phyloP scores from a whole-genome alignment of 176 grass and related monocot genomes.

The maize (Zea mays) region Zm-B73-REFERENCE-NAM-5.0 NC_050098.1:20004001-20004500 shows the following conservation, averaged over 20 bases:
- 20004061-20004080: constrained; percentile 64
- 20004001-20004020: neutral
- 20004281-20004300: constrained; percentile 53
- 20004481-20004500: constrained; percentile 37
- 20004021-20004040: constrained; percentile 7
- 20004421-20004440: constrained; percentile 54
- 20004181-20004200: constrained; percentile 59
- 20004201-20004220: constrained; percentile 51
- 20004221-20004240: constrained; percentile 83
- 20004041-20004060: constrained; percentile 2
- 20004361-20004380: constrained; percentile 85
- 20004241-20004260: constrained; percentile 62
- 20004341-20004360: constrained; percentile 71
- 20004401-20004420: constrained; percentile 72
- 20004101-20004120: constrained; percentile 2
- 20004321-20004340: constrained; percentile 46
- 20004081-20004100: constrained; percentile 53
- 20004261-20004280: constrained; percentile 56
- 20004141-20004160: constrained; percentile 40
- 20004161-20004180: constrained; percentile 68
- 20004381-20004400: constrained; percentile 55
- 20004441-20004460: constrained; percentile 36
- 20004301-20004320: constrained; percentile 68
- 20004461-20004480: constrained; percentile 5
- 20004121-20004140: constrained; percentile 41